phyloP scores from a whole-genome alignment of 2,329 filamentous ascomycete species.

The Verticillium nubilum region DNA sequence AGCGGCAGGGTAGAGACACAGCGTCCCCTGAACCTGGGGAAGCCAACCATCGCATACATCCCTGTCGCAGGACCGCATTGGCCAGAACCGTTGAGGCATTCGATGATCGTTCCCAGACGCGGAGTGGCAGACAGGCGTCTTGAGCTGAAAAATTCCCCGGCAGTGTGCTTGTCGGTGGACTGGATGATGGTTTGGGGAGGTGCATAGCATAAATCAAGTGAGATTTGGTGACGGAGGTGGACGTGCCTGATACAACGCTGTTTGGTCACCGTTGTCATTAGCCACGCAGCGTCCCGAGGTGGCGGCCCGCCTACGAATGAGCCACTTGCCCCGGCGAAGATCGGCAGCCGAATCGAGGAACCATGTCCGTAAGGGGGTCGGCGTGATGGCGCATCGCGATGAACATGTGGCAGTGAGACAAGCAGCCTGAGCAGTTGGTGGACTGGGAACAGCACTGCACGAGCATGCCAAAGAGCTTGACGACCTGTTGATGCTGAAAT shows the following conservation, averaged over 20 bases:
- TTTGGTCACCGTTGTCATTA: background rate
- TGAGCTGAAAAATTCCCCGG: background rate
- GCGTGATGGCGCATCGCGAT: background rate
- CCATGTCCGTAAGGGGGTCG: background rate
- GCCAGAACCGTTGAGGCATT: background rate
- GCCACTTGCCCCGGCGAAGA: background rate
- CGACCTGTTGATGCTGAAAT: too few species aligned
- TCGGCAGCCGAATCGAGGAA: background rate
- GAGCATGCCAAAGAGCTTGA: too few species aligned
- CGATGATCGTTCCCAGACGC: background rate
- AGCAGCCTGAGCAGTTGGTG: background rate
- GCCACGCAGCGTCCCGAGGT: background rate
- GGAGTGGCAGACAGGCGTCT: background rate
- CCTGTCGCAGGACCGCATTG: background rate
- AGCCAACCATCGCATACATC: background rate
- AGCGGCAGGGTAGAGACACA: background rate
- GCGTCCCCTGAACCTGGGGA: background rate
- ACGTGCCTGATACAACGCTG: background rate
- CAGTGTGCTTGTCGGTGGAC: background rate
- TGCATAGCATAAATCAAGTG: background rate
- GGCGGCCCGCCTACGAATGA: background rate
- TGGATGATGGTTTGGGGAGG: background rate
- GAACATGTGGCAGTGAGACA: background rate
- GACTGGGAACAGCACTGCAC: background rate
- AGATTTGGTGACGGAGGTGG: background rate